Evolutionary conservation across 2,329 filamentous ascomycete species (phyloP), one percentile per base, ranked within the genome.

Genomic region (Colletotrichum noveboracense): DNA sequence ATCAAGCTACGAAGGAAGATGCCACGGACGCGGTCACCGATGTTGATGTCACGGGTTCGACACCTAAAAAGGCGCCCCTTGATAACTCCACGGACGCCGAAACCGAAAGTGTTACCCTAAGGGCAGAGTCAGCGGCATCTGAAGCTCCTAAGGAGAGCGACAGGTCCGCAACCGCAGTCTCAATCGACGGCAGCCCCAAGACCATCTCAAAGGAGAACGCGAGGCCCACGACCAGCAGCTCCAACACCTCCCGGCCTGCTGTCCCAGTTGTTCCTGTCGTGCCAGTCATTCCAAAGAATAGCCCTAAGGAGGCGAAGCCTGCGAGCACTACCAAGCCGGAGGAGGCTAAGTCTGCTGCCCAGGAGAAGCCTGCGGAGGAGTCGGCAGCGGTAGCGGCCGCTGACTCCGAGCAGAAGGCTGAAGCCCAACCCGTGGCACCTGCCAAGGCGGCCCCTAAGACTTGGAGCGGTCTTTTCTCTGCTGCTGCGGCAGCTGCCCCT

Each of bases 201-300:
- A 21, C 16, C 14, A 79, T 67, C 66, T 71, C 75, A 61, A 64
- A 70, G n/a, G 61, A 78, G 18, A 58, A 74, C 9, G 73, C 77
- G 26, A 75, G 72, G 55, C 69, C 77, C 16, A 68, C 62, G 26
- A 73, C 77, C 26, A 77, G 77, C 28, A 71, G 61, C 30, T 78
- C 75, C 34, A 76, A 58, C 26, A 61, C 74, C 7, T 76, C 76
- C 14, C 86, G 86, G 10, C 76, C 85, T 16, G 82, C 84, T 24
- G 79, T 84, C 7, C 85, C 86, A 13, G 86, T 86, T 2, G 78
- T 87, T 56, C 88, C 89, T 5, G 83, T 88, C n/a, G 75, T 90
- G 26, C 89, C 89, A 9, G 85, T 82, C 38, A 78, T 89, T 10
- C 87, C 88, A 8, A 89, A 88, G 80, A 78, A 77, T 28, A 76